Evolutionary conservation across 2,329 filamentous ascomycete species (phyloP).

Genomic region (Triangularia setosa): DNA sequence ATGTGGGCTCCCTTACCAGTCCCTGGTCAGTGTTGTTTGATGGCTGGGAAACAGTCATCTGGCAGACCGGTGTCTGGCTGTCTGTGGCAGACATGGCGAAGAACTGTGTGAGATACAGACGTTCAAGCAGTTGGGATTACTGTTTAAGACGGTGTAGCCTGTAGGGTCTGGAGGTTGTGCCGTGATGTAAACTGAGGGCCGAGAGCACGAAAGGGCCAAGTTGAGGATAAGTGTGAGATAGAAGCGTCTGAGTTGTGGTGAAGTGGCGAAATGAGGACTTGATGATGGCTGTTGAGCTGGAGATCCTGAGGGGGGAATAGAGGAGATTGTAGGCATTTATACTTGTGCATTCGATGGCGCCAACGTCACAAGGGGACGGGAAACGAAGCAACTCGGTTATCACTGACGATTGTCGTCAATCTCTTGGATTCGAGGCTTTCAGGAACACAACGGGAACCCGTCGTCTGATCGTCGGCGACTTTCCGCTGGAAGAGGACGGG

Average conservation of each 20-base stretch:
- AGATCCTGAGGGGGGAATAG: not conserved
- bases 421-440: not conserved
- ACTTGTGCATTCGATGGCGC: not conserved
- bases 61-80: not conserved
- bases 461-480: constrained; percentile 17
- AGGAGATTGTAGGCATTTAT: not conserved
- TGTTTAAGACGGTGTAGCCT: not conserved
- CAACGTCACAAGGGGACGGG: not conserved
- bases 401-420: not conserved
- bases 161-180: not conserved
- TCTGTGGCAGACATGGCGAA: not conserved
- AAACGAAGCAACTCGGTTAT: not conserved
- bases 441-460: constrained; percentile 7
- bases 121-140: not conserved
- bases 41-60: not conserved
- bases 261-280: not conserved
- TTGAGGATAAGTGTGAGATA: not conserved
- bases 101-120: not conserved
- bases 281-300: not conserved
- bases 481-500: constrained; percentile 10
- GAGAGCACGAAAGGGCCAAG: not conserved
- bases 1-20: not conserved
- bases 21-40: not conserved
- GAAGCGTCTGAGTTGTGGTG: not conserved
- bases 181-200: not conserved